phyloP scores from a whole-genome alignment of 2,329 filamentous ascomycete species.

The Xylariaceae sp. region DNA sequence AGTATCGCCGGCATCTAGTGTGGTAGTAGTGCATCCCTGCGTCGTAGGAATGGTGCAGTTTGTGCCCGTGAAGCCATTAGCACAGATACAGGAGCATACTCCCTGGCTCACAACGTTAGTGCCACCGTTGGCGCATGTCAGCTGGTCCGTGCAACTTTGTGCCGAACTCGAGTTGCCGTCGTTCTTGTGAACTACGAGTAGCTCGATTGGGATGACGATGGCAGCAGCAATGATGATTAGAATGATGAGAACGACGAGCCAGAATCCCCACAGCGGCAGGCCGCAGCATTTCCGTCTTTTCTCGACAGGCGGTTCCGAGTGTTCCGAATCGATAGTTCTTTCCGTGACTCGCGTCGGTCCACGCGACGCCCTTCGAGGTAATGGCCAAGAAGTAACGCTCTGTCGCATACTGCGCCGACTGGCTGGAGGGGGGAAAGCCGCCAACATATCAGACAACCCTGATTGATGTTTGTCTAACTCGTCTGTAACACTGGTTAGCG shows the following conservation, averaged over 20 bases:
- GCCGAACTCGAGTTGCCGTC: conserved; percentile 32
- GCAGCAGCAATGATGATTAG: conserved; percentile 76
- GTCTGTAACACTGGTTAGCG: conserved; percentile 28
- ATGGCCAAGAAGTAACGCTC: conserved; percentile 52
- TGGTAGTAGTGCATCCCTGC: conserved; percentile 53
- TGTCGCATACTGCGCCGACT: conserved; percentile 41
- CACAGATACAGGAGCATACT: conserved; percentile 81
- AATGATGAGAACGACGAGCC: conserved; percentile 62
- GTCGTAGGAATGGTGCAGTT: conserved; percentile 48
- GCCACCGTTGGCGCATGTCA: conserved; percentile 77
- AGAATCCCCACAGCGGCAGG: conserved; percentile 74
- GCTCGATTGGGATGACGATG: conserved; percentile 71
- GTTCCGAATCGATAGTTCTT: conserved; percentile 5
- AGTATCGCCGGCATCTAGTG: conserved; percentile 39
- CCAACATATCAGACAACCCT: conserved; percentile 62
- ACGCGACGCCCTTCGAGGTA: conserved; percentile 34
- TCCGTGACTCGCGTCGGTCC: conserved; percentile 11
- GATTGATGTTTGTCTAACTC: conserved; percentile 46
- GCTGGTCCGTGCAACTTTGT: conserved; percentile 56
- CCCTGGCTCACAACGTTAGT: conserved; percentile 66
- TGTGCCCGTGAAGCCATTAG: conserved; percentile 74
- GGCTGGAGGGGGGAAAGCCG: conserved; percentile 62
- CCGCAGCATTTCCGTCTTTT: conserved; percentile 71
- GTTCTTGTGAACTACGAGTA: conserved; percentile 58
- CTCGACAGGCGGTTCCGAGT: conserved; percentile 18